Base-by-base conservation (phyloP, 495 filamentous ascomycete species). In the Sphaerosporella brunnea region DNA sequence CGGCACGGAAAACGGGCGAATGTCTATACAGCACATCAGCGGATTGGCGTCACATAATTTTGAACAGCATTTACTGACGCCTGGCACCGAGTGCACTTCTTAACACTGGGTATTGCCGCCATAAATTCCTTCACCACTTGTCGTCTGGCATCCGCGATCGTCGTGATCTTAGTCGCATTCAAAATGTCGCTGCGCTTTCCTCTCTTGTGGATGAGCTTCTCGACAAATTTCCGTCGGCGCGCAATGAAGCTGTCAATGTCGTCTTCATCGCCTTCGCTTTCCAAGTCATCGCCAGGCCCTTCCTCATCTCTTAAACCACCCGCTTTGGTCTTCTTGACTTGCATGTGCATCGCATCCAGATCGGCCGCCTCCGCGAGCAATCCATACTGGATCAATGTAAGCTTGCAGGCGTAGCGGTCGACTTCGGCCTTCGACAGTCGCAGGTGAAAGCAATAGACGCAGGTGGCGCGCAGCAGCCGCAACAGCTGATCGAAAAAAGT, bases 401-500 rank as follows among this genome's bases (percentile, higher is more conserved):
- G 66, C 64, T 93, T 93, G 70, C 85, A 95, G 38, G 68, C 63
- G 61, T 79, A 85, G 47, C 75, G 66, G 63, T 90, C 80, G 51
- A 92, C 65, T 53, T 80, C 73, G 30, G 71, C 65, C 41, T 80
- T 77, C 18, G 79, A 65, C 63, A 94, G 68, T 56, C 79, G 83
- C 51, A 96, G 71, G 36, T 74, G 74, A 54, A 83, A 78, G 65
- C 92, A 99, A 64, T 88, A 94, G 44, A 78, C 70, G 63, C 92
- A 99, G 66, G 84, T 82, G 34, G 80, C 78, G 45, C 83, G 76
- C 26, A 99, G 69, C 15, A 99, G 66, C 23, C 83, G 76, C 44
- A 87, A 72, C 44, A 82, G 68, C 63, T 94, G 88, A 61, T 92
- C 84, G 69, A 99, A 79, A 63, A 93, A 93, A 0, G 83, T 79